phyloP scores from a whole-genome alignment of 805 yeast genomes.

The Starmerella sirachaensis region DNA sequence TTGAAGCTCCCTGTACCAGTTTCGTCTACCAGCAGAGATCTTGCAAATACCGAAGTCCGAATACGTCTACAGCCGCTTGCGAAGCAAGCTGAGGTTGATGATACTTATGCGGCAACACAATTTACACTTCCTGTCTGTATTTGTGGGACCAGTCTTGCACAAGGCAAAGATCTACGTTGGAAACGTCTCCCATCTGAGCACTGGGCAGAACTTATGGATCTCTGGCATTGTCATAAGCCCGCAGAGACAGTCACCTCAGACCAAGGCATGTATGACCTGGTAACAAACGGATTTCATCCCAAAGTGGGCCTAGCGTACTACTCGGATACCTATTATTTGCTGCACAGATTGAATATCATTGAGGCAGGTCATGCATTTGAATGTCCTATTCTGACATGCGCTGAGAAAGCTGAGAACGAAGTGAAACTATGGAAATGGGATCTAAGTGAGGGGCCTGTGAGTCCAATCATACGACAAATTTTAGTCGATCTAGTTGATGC shows the following conservation, averaged over 20 bases:
- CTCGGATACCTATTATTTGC: conserved; percentile 45
- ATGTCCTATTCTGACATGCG: not conserved
- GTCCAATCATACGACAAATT: conserved; percentile 13
- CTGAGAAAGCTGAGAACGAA: not conserved
- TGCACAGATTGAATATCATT: conserved; percentile 25
- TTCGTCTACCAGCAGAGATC: no score
- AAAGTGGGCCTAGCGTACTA: conserved; percentile 34
- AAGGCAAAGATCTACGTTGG: conserved; percentile 13
- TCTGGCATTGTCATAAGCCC: conserved; percentile 84
- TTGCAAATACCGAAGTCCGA: not conserved
- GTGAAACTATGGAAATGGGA: conserved; percentile 48
- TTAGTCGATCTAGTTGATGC: conserved; percentile 25
- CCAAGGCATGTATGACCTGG: conserved; percentile 21
- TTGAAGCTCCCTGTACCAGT: not conserved
- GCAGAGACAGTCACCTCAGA: conserved; percentile 8
- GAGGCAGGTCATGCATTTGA: not conserved
- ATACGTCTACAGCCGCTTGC: no score
- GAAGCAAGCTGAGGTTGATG: no score
- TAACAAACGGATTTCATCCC: conserved; percentile 31
- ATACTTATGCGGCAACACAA: no score
- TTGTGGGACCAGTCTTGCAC: not conserved
- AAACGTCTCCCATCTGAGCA: conserved; percentile 76
- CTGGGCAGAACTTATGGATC: conserved; percentile 94
- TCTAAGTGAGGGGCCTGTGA: conserved; percentile 20
- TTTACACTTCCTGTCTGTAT: not conserved